phyloP scores from a whole-genome alignment of 345 rosid species.

The Eucalyptus polyanthemos region DNA sequence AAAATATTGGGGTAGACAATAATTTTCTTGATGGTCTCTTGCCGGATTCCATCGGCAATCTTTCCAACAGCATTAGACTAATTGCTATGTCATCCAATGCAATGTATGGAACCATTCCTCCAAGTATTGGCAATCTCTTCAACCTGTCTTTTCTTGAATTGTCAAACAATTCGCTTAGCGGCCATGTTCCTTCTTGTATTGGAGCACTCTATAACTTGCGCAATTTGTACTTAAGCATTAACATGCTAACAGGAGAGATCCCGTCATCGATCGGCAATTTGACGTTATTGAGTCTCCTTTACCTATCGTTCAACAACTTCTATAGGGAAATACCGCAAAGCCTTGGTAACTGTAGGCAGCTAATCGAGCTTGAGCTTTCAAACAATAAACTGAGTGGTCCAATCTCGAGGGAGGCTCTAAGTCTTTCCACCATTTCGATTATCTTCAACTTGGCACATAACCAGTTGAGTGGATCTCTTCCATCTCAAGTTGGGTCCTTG shows the following conservation, averaged over 20 bases:
- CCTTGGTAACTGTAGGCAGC: neutral
- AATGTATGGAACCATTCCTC: neutral
- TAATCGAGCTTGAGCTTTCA: neutral
- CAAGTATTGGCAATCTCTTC: neutral
- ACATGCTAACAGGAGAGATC: neutral
- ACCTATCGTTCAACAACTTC: neutral
- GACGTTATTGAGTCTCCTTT: neutral
- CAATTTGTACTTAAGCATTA: neutral
- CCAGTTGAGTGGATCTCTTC: slow-evolving; percentile 1
- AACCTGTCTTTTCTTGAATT: neutral
- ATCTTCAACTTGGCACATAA: neutral
- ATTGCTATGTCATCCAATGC: rapidly evolving
- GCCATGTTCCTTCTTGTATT: neutral
- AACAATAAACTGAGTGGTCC: neutral
- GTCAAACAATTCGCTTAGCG: neutral
- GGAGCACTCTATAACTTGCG: neutral
- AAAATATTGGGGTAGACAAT: rapidly evolving
- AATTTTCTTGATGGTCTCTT: neutral
- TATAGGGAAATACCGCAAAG: slow-evolving; percentile 4
- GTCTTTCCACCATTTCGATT: neutral
- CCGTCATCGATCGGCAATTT: neutral
- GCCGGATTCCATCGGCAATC: neutral
- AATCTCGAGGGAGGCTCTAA: neutral
- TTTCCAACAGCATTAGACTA: neutral
- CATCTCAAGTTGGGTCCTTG: slow-evolving; percentile 1